Evolutionary conservation across 345 rosid species (phyloP), one percentile per base, ranked within the genome.

Genomic region (Gossypium australe): DNA sequence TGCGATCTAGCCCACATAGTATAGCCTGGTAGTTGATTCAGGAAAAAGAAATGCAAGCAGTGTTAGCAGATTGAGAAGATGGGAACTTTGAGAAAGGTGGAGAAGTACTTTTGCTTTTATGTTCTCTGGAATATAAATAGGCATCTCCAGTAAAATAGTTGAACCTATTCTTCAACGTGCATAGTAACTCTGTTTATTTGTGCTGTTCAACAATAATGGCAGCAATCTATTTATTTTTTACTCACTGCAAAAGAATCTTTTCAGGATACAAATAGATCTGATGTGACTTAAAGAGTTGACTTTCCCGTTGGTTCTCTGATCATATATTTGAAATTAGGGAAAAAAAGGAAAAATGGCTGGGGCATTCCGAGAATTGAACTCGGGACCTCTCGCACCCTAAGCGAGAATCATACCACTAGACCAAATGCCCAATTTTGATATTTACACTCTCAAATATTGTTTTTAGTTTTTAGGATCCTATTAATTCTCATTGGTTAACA

Each of bases 341-440:
- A 9, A 41, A 9, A 66, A 66, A 44, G 44, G 34, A 17, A 20
- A 9, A 52, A 20, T 11, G 7, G 41, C 7, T 22, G 71, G 69
- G 49, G 69, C 69, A 63, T 64, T 64, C 49, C 27, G 51, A 41
- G 18, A 38, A 14, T 41, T 64, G 25, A n/a, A 45, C 49, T 45
- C 49, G 0, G 49, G 12, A 34, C 41, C 7, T 5, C 41, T 34
- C 2, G 18, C 55, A 51, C 18, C 55, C 55, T 74, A 93, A 93
- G 97, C 92, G 87, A 93, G 93, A 88, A 89, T 91, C 90, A 85
- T 88, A 79, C 88, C 93, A 89, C 92, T 86, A 88, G 92, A 90
- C 93, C 92, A 90, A 34, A 34, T 34, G 41, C 1, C 60, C 1
- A 10, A 18, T 0, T 1, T 20, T n/a, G 9, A 34, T 34, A 0